A percentile compares a stretch with the other conserved stretches of the same genome.
Evolutionary conservation across 2,329 filamentous ascomycete species (phyloP).

Genomic region (Arthrinium phaeospermum): DNA sequence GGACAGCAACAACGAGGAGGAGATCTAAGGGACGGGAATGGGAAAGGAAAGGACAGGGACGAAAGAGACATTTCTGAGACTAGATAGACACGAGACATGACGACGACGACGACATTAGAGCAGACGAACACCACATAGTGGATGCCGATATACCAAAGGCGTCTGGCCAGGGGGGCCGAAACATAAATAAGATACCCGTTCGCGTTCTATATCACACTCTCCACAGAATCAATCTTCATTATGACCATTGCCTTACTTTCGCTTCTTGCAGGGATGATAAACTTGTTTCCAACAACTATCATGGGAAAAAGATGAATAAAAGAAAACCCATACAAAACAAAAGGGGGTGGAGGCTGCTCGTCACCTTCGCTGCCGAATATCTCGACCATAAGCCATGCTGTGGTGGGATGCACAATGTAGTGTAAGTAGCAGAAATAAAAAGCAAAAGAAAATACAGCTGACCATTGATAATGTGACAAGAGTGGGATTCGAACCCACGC

Average conservation of each 20-base stretch:
- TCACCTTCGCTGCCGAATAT: not conserved
- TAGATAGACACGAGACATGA: not conserved
- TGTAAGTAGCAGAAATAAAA: not conserved
- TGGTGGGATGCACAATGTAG: no score
- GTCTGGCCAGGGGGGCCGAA: not conserved
- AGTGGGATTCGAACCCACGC: constrained; percentile 17
- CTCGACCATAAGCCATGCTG: not conserved
- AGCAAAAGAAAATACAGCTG: not conserved
- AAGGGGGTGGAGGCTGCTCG: not conserved
- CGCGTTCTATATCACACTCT: not conserved
- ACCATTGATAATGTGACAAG: not conserved
- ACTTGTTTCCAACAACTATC: not conserved
- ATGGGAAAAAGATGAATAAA: not conserved
- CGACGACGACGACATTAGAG: not conserved
- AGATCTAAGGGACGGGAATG: not conserved
- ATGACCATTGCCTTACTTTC: not conserved
- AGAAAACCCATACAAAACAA: not conserved
- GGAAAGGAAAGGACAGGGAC: not conserved
- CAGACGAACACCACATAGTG: constrained; percentile 4
- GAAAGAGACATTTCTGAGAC: not conserved
- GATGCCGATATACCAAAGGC: constrained; percentile 3
- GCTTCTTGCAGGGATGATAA: no score
- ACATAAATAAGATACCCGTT: constrained; percentile 17
- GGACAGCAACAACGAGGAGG: constrained; percentile 37
- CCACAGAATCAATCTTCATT: fast-evolving